Base-by-base conservation (phyloP, 768 basidiomycete genomes). In the Tulasnella sp. region DNA sequence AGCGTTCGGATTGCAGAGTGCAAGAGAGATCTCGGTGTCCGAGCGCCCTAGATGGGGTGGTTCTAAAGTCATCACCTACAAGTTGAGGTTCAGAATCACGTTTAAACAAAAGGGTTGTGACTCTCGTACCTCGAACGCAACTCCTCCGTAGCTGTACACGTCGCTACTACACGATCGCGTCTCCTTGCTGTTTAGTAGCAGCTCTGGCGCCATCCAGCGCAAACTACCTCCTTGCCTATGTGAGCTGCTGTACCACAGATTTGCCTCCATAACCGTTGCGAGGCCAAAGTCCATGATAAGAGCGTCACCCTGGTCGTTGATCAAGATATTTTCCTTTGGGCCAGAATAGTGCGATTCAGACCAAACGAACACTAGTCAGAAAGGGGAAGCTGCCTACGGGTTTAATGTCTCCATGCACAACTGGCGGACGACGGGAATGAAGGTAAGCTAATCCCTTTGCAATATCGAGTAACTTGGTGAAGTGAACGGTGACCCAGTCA, bases 151-250 rank as follows among this genome's bases (percentile, higher is more conserved):
- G 19, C 36, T 42, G 71, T 72, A 72, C 19, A 72, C 71, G 46
- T 74, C 73, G 9, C 21, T 74, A 38, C 24, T 19, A 14, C 40
- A 42, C 2, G 73, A 74, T 10, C 73, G 31, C 24, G 40, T 48
- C n/a, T 16, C 18, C 46, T 74, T 48, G n/a, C 38, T 16, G 46
- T 74, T 48, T 14, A 40, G 16, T 3, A 42, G 46, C 12, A 74
- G 73, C 46, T 74, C 73, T 12, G 73, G 73, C 16, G 73, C 73
- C 73, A 74, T 40, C 73, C 73, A 74, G 12, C 73, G 73, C 16
- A 38, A 12, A 19, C 46, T 74, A 12, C 73, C 73, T 12, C 62
- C 39, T 74, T 38, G 39, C 27, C 27, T 36, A 40, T 27, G 46
- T 72, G 73, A 40, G 40, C 24, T 42, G 38, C n/a, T 74, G 46